These are phyloP conservation scores for Lasiosphaeriaceae sp. DNA, from an alignment of 495 filamentous ascomycete species.

Conservation along the genomic window DNA sequence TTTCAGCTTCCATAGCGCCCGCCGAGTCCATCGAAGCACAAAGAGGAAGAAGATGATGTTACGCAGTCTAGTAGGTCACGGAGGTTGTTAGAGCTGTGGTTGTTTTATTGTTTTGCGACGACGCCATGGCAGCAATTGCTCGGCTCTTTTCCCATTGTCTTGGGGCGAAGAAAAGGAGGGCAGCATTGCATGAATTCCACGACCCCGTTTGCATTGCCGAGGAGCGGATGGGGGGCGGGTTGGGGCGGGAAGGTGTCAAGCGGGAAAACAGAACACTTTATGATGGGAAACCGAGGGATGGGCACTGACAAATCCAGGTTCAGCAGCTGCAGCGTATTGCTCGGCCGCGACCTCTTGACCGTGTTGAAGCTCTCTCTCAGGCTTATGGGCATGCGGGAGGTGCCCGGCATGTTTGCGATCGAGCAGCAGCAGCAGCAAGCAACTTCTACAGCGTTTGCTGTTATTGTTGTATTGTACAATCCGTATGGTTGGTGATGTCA, in stretches of 20 bases:
- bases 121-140: too few relatives aligned
- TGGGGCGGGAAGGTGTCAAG: not conserved
- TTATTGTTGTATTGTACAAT: too few relatives aligned
- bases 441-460: too few relatives aligned
- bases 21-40: conserved; percentile 79
- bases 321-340: conserved; percentile 56
- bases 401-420: conserved; percentile 51
- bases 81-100: too few relatives aligned
- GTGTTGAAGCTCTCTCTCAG: conserved; percentile 58
- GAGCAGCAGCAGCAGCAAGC: not conserved
- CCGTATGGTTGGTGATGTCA: too few relatives aligned
- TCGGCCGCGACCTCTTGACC: conserved; percentile 50
- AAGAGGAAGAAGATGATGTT: conserved; percentile 91
- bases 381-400: conserved; percentile 64
- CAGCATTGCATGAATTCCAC: too few relatives aligned
- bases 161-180: too few relatives aligned
- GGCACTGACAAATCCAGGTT: conserved; percentile 80
- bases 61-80: conserved; percentile 53
- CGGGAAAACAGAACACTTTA: not conserved
- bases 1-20: conserved; percentile 73
- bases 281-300: not conserved
- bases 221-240: not conserved
- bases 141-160: not conserved
- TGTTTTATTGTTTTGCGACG: too few relatives aligned
- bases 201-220: too few relatives aligned